Percentiles rank a stretch among this genome's conserved stretches.
Evolutionary conservation across 371 early-diverging fungal species (phyloP).

Genomic region (Mucor mucedo): DNA sequence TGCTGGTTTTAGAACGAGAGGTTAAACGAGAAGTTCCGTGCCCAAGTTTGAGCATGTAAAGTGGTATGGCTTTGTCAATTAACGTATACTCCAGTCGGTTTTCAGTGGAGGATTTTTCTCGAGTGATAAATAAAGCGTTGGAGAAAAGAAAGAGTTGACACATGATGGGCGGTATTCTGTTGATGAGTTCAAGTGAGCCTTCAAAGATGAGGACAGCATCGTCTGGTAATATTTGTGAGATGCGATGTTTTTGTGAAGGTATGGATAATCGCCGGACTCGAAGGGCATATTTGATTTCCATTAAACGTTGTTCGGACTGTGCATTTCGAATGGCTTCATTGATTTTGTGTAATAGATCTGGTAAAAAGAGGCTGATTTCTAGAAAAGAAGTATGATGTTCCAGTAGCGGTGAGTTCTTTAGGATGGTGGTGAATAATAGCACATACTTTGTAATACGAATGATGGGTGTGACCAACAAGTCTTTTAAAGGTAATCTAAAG

Average conservation of each 20-base stretch:
- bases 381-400: constrained; percentile 2
- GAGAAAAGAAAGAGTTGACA: constrained; percentile 23
- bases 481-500: constrained; percentile 16
- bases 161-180: constrained; percentile 2
- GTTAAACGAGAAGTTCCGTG: neutral
- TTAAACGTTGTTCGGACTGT: constrained; percentile 15
- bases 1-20: neutral
- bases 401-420: constrained; percentile 10
- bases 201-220: constrained; percentile 17
- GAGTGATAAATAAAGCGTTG: constrained; percentile 15
- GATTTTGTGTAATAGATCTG: constrained; percentile 17
- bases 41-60: constrained; percentile 13
- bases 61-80: constrained; percentile 20
- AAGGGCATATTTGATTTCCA: constrained; percentile 17
- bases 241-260: constrained; percentile 2
- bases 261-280: neutral
- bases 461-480: constrained; percentile 13
- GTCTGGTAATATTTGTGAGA: constrained; percentile 15
- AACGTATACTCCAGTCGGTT: constrained; percentile 13
- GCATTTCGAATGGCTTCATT: constrained; percentile 24
- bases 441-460: constrained; percentile 13
- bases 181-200: constrained; percentile 4
- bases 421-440: constrained; percentile 6
- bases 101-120: neutral
- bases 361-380: neutral